These are phyloP conservation scores for Fusarium sp. DNA, from an alignment of 2,329 filamentous ascomycete species.

Conservation along the genomic window DNA sequence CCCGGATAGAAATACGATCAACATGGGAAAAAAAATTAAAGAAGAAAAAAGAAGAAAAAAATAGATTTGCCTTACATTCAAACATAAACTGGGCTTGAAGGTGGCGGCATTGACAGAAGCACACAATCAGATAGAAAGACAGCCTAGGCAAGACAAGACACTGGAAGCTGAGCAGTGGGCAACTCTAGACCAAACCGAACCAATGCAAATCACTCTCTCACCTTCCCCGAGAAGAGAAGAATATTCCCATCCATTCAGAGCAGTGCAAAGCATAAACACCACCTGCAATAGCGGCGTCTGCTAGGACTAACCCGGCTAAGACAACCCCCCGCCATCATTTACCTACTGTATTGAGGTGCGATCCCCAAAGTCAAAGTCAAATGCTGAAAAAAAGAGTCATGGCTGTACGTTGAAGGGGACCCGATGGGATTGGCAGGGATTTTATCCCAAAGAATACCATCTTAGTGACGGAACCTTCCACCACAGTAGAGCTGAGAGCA, in stretches of 20 bases:
- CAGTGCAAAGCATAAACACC: slow-evolving; percentile 28
- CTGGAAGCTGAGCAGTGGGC: neutral
- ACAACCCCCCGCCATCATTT: slow-evolving; percentile 29
- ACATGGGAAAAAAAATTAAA: neutral
- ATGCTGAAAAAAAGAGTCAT: slow-evolving; percentile 31
- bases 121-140: neutral
- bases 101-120: neutral
- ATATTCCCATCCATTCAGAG: neutral
- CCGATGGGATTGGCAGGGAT: slow-evolving; percentile 5
- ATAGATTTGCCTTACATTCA: neutral
- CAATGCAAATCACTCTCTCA: slow-evolving; percentile 5
- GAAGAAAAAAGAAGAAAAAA: neutral
- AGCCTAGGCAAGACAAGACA: neutral
- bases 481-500: slow-evolving; percentile 1
- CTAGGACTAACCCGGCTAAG: slow-evolving; percentile 33
- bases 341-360: slow-evolving; percentile 3
- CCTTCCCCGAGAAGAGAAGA: neutral
- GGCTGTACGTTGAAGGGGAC: slow-evolving; percentile 10
- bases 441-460: slow-evolving; percentile 7
- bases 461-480: neutral
- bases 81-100: neutral
- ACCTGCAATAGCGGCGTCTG: slow-evolving; percentile 24
- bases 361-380: slow-evolving; percentile 31
- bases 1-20: neutral
- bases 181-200: neutral